Evolutionary conservation across 1,284 basidiomycete species (phyloP).

Genomic region (Pterulicium gracile): DNA sequence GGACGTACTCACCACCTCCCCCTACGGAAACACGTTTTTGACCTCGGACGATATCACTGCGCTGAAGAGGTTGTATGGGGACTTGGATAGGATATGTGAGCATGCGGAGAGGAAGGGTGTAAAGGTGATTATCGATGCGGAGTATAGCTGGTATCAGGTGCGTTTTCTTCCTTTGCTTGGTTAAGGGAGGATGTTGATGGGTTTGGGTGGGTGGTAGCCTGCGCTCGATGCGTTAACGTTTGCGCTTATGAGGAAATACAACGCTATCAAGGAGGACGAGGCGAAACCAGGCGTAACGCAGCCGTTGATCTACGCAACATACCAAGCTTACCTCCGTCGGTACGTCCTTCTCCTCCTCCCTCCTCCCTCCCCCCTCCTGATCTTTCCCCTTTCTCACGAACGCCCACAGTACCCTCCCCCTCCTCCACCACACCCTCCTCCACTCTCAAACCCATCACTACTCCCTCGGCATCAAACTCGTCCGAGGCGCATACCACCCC

Average conservation of each 20-base stretch:
- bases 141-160: conserved; percentile 53
- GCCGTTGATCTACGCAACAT: conserved; percentile 72
- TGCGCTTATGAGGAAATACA: conserved; percentile 70
- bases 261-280: conserved; percentile 33
- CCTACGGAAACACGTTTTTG: conserved; percentile 21
- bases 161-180: conserved; percentile 10
- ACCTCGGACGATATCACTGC: conserved; percentile 43
- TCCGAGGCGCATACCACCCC: conserved; percentile 88
- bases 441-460: conserved; percentile 66
- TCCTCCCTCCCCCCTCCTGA: conserved; percentile 8
- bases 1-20: conserved; percentile 20
- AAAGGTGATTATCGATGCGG: conserved; percentile 72
- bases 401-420: conserved; percentile 46
- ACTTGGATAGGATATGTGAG: conserved; percentile 48
- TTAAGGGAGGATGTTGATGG: neutral
- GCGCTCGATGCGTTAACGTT: conserved; percentile 73
- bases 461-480: conserved; percentile 86
- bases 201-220: conserved; percentile 66
- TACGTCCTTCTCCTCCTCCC: conserved; percentile 15
- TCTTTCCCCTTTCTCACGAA: conserved; percentile 4
- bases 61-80: conserved; percentile 47
- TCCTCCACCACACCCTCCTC: conserved; percentile 57
- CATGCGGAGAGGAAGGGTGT: conserved; percentile 51
- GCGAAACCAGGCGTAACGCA: conserved; percentile 23
- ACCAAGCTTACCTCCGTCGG: conserved; percentile 79